Conservation (phyloP, 768 basidiomycete species). For the Phylloporus sp. region DNA sequence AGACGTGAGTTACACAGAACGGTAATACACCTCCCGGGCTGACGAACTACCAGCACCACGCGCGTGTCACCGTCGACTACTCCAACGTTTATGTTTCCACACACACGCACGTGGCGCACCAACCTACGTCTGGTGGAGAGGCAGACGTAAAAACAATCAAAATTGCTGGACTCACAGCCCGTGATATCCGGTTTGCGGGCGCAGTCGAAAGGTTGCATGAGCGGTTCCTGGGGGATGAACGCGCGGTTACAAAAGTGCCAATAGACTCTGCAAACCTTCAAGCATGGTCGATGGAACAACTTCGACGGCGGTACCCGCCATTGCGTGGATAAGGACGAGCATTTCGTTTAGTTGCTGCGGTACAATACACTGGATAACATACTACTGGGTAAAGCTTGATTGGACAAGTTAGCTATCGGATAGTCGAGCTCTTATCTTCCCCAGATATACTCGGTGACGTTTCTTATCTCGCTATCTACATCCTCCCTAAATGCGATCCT, state of each 20-base stretch:
- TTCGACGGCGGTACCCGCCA: conserved; percentile 20
- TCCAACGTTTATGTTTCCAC: conserved; percentile 17
- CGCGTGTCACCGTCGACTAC: conserved; percentile 27
- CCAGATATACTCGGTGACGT: conserved; percentile 29
- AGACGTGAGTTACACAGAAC: conserved; percentile 21
- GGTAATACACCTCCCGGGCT: background rate
- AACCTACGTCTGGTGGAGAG: conserved; percentile 3
- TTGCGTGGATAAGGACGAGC: background rate
- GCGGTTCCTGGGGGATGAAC: conserved; percentile 19
- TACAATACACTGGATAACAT: conserved; percentile 6
- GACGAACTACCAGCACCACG: conserved; percentile 25
- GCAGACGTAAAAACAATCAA: conserved; percentile 10
- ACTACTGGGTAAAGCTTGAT: conserved; percentile 1
- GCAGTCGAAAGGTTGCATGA: conserved; percentile 35
- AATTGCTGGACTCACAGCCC: conserved; percentile 43
- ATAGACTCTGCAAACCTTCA: conserved; percentile 6
- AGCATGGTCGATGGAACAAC: conserved; percentile 23
- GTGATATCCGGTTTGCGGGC: conserved; percentile 47
- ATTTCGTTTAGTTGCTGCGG: background rate
- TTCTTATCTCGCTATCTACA: conserved; percentile 22
- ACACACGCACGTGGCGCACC: conserved; percentile 28
- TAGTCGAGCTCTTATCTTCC: conserved; percentile 11
- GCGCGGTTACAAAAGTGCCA: conserved; percentile 22
- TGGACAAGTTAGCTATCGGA: background rate
- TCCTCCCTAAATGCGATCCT: conserved; percentile 32